Percentiles rank a stretch among this genome's conserved stretches.
Evolutionary conservation across 106 monocot species (phyloP).

Genomic region (Allium sativum): DNA sequence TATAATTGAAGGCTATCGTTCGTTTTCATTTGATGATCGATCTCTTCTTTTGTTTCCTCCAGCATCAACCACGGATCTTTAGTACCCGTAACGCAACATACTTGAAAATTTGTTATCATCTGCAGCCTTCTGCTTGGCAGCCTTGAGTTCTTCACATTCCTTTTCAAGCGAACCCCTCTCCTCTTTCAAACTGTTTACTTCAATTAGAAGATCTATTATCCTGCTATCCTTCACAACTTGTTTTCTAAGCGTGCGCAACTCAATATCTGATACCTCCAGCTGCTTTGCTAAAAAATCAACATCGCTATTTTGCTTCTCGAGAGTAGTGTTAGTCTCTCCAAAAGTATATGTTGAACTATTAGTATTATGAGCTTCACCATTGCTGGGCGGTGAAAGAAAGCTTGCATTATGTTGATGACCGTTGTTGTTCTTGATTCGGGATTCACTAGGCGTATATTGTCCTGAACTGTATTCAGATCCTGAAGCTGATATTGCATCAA

Average conservation of each 20-base stretch:
- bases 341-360: slow-evolving; percentile 57
- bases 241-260: slow-evolving; percentile 88
- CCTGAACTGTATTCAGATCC: slow-evolving; percentile 68
- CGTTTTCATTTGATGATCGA: slow-evolving; percentile 64
- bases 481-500: slow-evolving; percentile 57
- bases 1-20: slow-evolving; percentile 67
- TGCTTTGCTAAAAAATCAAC: slow-evolving; percentile 46
- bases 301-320: slow-evolving; percentile 49
- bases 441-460: slow-evolving; percentile 44
- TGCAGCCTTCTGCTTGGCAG: slow-evolving; percentile 18
- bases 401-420: slow-evolving; percentile 15
- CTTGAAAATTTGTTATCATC: slow-evolving; percentile 13
- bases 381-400: slow-evolving; percentile 38
- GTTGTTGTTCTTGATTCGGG: slow-evolving; percentile 14
- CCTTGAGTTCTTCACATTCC: slow-evolving; percentile 73
- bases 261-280: slow-evolving; percentile 73
- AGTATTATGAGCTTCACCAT: slow-evolving; percentile 24
- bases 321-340: slow-evolving; percentile 39
- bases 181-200: slow-evolving; percentile 44
- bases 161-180: slow-evolving; percentile 61
- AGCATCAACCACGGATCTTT: slow-evolving; percentile 40
- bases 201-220: slow-evolving; percentile 54
- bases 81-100: slow-evolving; percentile 13
- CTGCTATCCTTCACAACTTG: slow-evolving; percentile 84
- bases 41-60: slow-evolving; percentile 76